These are phyloP conservation scores for Dictyostelium citrinum DNA, from an alignment of 78 protist species.

Conservation along the genomic window DNA sequence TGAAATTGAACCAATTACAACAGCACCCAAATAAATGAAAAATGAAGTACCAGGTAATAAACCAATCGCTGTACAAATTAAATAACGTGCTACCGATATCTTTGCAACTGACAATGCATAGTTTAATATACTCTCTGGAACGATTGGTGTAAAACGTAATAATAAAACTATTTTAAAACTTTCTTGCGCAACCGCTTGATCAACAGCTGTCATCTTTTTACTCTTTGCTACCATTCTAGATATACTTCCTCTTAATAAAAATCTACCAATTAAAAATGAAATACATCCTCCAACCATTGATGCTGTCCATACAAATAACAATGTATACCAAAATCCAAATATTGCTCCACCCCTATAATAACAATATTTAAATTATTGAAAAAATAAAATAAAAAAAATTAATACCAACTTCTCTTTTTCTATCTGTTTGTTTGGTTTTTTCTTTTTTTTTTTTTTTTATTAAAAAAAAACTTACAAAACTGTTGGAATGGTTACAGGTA, in stretches of 20 bases:
- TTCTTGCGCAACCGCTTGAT: conserved; percentile 60
- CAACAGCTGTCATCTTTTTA: conserved; percentile 28
- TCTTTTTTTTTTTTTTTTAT: too few relatives aligned
- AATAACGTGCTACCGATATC: conserved; percentile 33
- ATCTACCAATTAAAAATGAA: conserved; percentile 56
- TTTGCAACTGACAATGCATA: conserved; percentile 63
- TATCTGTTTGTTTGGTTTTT: too few relatives aligned
- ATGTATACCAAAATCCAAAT: conserved; percentile 33
- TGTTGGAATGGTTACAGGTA: conserved; percentile 70
- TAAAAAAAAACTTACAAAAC: not conserved
- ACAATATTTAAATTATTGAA: not conserved
- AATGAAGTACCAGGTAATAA: conserved; percentile 64
- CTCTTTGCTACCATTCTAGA: conserved; percentile 7
- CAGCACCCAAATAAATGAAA: conserved; percentile 34
- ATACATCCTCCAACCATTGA: conserved; percentile 59
- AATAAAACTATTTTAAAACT: conserved; percentile 56
- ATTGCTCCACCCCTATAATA: conserved; percentile 18
- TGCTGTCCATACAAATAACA: conserved; percentile 48
- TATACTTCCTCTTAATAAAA: conserved; percentile 26
- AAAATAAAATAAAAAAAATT: not conserved
- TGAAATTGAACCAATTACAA: not conserved
- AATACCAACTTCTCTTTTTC: too few relatives aligned
- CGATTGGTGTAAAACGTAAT: conserved; percentile 39
- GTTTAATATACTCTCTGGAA: conserved; percentile 48
- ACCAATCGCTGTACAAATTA: conserved; percentile 53